These are phyloP conservation scores for Monosporascus ibericus DNA, from an alignment of 2,329 filamentous ascomycete species.

Conservation along the genomic window DNA sequence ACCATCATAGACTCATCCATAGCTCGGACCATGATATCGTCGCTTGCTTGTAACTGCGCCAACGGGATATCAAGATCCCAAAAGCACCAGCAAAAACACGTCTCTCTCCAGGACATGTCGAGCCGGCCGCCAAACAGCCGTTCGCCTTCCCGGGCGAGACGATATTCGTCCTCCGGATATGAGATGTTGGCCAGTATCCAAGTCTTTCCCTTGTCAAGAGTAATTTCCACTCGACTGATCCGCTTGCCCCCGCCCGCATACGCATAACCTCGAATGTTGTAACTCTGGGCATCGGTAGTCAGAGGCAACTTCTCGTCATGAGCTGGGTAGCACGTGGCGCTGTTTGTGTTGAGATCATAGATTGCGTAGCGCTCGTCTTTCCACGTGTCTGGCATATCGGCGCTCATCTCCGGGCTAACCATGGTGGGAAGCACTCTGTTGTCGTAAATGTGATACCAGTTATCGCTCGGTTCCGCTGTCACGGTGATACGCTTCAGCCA, in stretches of 20 bases:
- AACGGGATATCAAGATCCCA: slow-evolving; percentile 70
- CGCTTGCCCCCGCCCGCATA: slow-evolving; percentile 83
- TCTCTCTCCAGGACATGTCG: slow-evolving; percentile 77
- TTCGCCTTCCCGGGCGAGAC: slow-evolving; percentile 50
- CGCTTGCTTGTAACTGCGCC: slow-evolving; percentile 53
- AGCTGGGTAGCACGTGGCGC: slow-evolving; percentile 70
- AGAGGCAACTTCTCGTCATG: slow-evolving; percentile 65
- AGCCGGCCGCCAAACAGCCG: slow-evolving; percentile 69
- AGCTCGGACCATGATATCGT: slow-evolving; percentile 72
- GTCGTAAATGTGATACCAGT: slow-evolving; percentile 95
- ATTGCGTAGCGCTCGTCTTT: slow-evolving; percentile 87
- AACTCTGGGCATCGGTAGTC: slow-evolving; percentile 41
- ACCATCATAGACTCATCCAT: slow-evolving; percentile 89
- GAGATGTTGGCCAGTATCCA: slow-evolving; percentile 74
- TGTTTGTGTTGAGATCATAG: slow-evolving; percentile 86
- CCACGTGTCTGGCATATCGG: slow-evolving; percentile 71
- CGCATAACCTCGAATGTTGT: slow-evolving; percentile 73
- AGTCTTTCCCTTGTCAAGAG: slow-evolving; percentile 72
- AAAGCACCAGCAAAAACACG: slow-evolving; percentile 87
- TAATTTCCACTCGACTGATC: slow-evolving; percentile 76
- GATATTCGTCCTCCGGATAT: slow-evolving; percentile 83
- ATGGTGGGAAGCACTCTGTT: slow-evolving; percentile 85
- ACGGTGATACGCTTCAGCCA: slow-evolving; percentile 81
- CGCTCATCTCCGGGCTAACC: slow-evolving; percentile 74
- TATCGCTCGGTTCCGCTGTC: slow-evolving; percentile 73